Evolutionary conservation across 371 early-diverging fungal genomes (phyloP).

Genomic region (Mycotypha africana): DNA sequence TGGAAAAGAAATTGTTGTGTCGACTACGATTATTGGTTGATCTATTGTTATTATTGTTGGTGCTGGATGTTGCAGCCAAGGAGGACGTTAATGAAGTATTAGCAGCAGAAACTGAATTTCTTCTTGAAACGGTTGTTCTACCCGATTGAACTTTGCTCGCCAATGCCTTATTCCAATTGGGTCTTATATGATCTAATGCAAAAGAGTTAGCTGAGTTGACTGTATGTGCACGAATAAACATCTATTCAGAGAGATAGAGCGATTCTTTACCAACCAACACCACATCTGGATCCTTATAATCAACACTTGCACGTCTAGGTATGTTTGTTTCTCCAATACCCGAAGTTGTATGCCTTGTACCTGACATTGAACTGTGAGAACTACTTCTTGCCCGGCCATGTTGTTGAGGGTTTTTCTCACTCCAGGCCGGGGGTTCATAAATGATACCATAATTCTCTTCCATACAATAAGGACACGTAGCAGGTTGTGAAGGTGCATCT

Average conservation of each 20-base stretch:
- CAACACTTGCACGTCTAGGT: conserved; percentile 53
- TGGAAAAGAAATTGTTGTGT: too few relatives aligned
- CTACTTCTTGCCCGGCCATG: conserved; percentile 20
- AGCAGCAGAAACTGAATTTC: conserved; percentile 40
- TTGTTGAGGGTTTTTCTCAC: conserved; percentile 23
- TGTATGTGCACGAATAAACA: too few relatives aligned
- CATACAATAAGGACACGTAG: conserved; percentile 88
- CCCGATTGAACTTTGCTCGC: conserved; percentile 8
- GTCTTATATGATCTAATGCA: conserved; percentile 79
- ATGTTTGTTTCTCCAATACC: conserved; percentile 21
- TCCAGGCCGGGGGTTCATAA: conserved; percentile 57
- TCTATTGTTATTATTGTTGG: too few relatives aligned
- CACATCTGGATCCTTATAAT: conserved; percentile 58
- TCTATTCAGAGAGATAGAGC: too few relatives aligned
- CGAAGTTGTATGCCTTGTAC: conserved; percentile 39
- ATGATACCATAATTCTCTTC: conserved; percentile 79
- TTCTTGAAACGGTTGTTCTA: conserved; percentile 30
- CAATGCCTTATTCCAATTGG: conserved; percentile 55
- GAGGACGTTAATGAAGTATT: too few relatives aligned
- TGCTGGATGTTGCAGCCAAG: too few relatives aligned
- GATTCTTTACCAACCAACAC: conserved; percentile 57
- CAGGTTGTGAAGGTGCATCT: conserved; percentile 48
- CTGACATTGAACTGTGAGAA: conserved; percentile 22
- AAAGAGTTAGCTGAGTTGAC: too few relatives aligned
- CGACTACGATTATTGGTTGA: too few relatives aligned